Evolutionary conservation across 2,329 filamentous ascomycete genomes (phyloP), one percentile per base, ranked within the genome.

Genomic region (Paraphaeosphaeria minitans): DNA sequence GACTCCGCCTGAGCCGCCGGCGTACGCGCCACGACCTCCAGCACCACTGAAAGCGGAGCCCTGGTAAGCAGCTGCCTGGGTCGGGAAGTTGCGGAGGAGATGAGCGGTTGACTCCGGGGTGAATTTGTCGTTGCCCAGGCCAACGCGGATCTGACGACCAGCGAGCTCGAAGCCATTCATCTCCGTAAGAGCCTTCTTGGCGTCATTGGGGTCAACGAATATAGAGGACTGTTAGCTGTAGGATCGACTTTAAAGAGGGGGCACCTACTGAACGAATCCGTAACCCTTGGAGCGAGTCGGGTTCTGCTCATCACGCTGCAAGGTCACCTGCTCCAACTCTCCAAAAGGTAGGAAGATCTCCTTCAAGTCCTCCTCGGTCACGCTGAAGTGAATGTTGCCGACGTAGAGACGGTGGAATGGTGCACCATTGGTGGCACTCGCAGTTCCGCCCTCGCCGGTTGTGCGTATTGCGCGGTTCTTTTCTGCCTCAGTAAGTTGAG

Each of bases 111-210:
- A 95, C 82, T 98, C 95, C 74, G 93, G 91, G 80, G 93, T 98
- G 81, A 98, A 98, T 87, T 98, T 98, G 91, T 99, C 95, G 83
- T 97, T 99, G 80, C 95, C 95, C 82, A 99, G 92, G 79, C 95
- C 95, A 79, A 99, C 96, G 76, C 95, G 93, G 78, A 99, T 98
- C 65, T 93, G 93, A 77, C 95, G 93, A 79, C 93, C 93, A 72
- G 95, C 95, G 69, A 99, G 88, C 80, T 98, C 95, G 81, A 98
- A 99, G 65, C 94, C 93, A 80, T 99, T 99, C 94, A 99, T 97
- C 81, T 97, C 97, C 79, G 97, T 93, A 65, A 99, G 84, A 62
- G 95, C 96, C 78, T 97, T 92, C 75, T 94, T 92, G 74, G 95
- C 95, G 79, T 97, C 89, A 65, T 87, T 87, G 59, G 94, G 93